Base-by-base conservation (phyloP, 768 basidiomycete genomes). In the Termitomyces sp. region DNA sequence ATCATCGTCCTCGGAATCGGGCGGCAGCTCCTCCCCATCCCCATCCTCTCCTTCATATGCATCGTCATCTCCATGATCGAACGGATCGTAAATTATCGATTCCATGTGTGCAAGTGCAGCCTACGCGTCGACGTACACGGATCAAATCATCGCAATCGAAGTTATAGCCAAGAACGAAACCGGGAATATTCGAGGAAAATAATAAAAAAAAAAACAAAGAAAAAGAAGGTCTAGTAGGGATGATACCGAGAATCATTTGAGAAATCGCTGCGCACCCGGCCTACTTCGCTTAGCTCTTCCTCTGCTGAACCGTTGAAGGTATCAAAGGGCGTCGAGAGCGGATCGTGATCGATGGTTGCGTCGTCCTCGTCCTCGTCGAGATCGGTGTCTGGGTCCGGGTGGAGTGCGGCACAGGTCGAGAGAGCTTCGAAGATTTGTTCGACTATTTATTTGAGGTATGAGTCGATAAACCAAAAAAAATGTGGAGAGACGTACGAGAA, bases 201-300 rank as follows among this genome's bases (percentile, higher is more conserved):
- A 59, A 59, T 59, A 50, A 56, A 56, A 49, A 59, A 27, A 27
- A 4, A 27, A 27, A 27, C n/a, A 62, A 61, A 63, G 65, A 65
- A 58, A 58, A 65, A 63, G 69, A 69, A 67, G 12, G 73, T 82
- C 89, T 89, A 95, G 84, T 95, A 95, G 66, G 93, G 93, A 59
- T 83, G 77, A 75, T 78, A 94, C 73, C 93, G 89, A 69, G 74
- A 81, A 78, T 87, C 73, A 78, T 86, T 86, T 75, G 81, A 67
- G 72, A 89, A 89, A 89, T 89, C 83, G 72, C 87, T 91, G 89
- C 93, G 90, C 87, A 93, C 91, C 88, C 90, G 86, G 78, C 93
- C 93, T 64, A 88, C 89, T 76, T 88, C 87, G 72, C 86, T 90
- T 63, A 94, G 81, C 73, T 94, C 90, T 66, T 92, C 22, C 75